A percentile compares a stretch with the other conserved stretches of the same genome.
phyloP scores from a whole-genome alignment of 1,139 yeast species.

The Kodamaea arcana region DNA sequence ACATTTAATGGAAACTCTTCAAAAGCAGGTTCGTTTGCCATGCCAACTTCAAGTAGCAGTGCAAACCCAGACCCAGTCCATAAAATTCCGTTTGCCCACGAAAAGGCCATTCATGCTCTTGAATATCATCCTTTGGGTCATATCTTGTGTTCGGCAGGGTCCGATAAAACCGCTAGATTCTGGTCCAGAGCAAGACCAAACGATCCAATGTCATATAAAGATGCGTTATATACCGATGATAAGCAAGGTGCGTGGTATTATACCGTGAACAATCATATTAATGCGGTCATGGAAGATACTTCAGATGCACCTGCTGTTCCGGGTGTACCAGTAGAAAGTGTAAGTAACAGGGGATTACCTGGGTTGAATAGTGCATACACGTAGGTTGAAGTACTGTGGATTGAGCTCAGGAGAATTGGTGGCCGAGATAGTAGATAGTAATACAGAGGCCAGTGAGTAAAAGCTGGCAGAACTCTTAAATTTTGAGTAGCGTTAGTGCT shows the following conservation, averaged over 20 bases:
- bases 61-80: slow-evolving; percentile 48
- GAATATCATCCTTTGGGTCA: slow-evolving; percentile 96
- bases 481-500: too few species aligned
- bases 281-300: slow-evolving; percentile 48
- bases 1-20: slow-evolving; percentile 23
- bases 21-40: slow-evolving; percentile 10
- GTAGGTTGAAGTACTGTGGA: too few species aligned
- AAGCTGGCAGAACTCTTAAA: too few species aligned
- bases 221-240: slow-evolving; percentile 72
- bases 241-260: slow-evolving; percentile 73
- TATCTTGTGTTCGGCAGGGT: slow-evolving; percentile 84
- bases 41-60: slow-evolving; percentile 5
- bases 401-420: too few species aligned
- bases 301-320: slow-evolving; percentile 3
- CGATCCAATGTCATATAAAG: slow-evolving; percentile 79
- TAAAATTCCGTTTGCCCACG: slow-evolving; percentile 87
- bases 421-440: too few species aligned
- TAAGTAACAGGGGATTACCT: slow-evolving; percentile 13
- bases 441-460: too few species aligned
- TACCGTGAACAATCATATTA: slow-evolving; percentile 61
- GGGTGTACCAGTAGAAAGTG: not conserved
- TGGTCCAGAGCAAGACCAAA: slow-evolving; percentile 94
- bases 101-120: slow-evolving; percentile 82
- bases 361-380: slow-evolving; percentile 23
- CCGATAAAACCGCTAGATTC: slow-evolving; percentile 89